These are phyloP conservation scores for Daldinia decipiens DNA, from an alignment of 495 filamentous ascomycete species.

Conservation along the genomic window DNA sequence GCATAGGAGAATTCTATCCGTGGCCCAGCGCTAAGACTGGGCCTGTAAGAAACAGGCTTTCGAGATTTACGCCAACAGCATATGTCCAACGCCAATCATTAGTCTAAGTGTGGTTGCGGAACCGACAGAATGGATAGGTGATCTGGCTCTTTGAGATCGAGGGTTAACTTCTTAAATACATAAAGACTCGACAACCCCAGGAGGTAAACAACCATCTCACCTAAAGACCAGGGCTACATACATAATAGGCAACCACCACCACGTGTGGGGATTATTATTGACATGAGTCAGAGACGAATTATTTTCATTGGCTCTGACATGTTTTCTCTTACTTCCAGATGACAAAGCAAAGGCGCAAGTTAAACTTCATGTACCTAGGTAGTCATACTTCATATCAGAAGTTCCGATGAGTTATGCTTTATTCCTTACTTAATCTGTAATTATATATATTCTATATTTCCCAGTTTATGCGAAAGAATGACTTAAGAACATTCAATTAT, in stretches of 20 bases:
- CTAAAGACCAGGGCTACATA: neutral
- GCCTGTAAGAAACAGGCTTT: slow-evolving; percentile 3
- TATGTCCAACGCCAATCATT: slow-evolving; percentile 15
- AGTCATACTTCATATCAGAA: neutral
- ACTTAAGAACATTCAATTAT: neutral
- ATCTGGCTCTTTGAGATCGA: slow-evolving; percentile 15
- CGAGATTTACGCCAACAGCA: neutral
- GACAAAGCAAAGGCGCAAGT: slow-evolving; percentile 1
- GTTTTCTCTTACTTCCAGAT: neutral
- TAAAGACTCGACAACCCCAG: slow-evolving; percentile 3
- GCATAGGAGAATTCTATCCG: slow-evolving; percentile 22
- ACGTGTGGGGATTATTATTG: neutral
- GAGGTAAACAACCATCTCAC: neutral
- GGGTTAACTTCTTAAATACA: neutral
- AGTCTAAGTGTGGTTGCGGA: slow-evolving; percentile 6
- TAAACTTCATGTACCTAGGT: neutral
- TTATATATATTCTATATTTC: neutral
- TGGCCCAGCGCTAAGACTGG: slow-evolving; percentile 17
- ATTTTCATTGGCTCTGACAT: neutral
- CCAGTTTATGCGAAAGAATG: neutral
- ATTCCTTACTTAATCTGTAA: neutral
- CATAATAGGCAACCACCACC: neutral
- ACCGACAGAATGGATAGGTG: slow-evolving; percentile 32
- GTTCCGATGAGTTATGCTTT: neutral
- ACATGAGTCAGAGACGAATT: neutral